Conservation (phyloP, 2,329 filamentous ascomycete species). For the Colletotrichum sp. region DNA sequence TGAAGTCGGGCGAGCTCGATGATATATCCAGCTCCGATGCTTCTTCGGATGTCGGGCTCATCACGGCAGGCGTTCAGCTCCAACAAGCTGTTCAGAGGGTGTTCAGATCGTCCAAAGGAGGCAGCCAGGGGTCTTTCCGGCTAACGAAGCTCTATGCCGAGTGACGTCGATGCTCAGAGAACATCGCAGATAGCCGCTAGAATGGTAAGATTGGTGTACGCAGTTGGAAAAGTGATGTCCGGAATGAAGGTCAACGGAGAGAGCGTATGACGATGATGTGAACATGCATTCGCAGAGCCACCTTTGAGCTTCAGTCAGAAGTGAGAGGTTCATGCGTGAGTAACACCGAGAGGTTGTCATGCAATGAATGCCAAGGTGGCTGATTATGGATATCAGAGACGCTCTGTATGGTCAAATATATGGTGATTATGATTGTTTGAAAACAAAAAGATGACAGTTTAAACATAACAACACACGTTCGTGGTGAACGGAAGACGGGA, state of each 20-base stretch:
- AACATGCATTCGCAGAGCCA: background rate
- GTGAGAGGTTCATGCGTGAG: background rate
- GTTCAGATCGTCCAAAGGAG: background rate
- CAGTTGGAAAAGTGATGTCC: background rate
- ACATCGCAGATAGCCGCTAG: constrained; percentile 5
- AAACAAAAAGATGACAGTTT: background rate
- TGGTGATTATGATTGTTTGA: background rate
- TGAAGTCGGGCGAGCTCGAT: background rate
- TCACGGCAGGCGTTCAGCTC: background rate
- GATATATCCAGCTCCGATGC: background rate
- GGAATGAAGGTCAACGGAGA: background rate
- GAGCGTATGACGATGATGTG: background rate
- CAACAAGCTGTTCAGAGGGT: background rate
- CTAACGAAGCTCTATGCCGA: background rate
- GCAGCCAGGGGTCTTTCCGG: background rate
- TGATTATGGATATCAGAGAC: background rate
- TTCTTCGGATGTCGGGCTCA: background rate
- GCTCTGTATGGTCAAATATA: background rate
- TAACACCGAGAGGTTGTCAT: background rate
- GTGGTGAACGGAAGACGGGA: background rate
- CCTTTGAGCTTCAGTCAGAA: background rate
- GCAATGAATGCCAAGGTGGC: background rate
- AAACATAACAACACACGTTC: background rate
- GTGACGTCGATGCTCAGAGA: background rate
- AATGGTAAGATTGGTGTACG: background rate